Conservation (phyloP, 768 basidiomycete genomes). For the Leccinum uliginosum region DNA sequence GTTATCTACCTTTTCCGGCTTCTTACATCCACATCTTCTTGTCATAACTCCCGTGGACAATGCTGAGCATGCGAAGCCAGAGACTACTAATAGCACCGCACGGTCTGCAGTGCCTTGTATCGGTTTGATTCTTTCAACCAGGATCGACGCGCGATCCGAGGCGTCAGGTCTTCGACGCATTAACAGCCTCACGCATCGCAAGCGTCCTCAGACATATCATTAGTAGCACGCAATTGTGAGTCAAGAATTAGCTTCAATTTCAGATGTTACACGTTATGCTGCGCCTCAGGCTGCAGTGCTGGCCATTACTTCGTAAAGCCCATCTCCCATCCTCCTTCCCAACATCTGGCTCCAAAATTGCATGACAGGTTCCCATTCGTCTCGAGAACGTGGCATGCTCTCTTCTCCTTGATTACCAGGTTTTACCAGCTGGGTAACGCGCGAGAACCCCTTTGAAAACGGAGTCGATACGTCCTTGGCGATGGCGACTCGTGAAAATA, state of each 20-base stretch:
- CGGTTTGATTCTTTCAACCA: no score
- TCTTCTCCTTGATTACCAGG: slow-evolving; percentile 27
- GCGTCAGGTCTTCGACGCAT: not conserved
- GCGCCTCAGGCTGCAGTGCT: slow-evolving; percentile 11
- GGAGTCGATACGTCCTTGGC: slow-evolving; percentile 43
- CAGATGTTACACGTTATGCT: not conserved
- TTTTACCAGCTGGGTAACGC: slow-evolving; percentile 47
- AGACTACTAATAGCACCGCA: no score
- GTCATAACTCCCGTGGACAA: no score
- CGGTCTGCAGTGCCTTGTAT: no score
- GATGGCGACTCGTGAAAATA: slow-evolving; percentile 51
- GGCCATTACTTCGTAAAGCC: slow-evolving; percentile 66
- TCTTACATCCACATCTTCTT: no score
- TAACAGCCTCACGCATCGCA: no score
- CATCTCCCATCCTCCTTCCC: slow-evolving; percentile 50
- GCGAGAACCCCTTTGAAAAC: slow-evolving; percentile 57
- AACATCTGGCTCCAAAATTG: slow-evolving; percentile 77
- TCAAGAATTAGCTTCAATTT: not conserved
- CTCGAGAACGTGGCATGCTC: slow-evolving; percentile 73
- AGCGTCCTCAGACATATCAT: not conserved
- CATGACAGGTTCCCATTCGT: slow-evolving; percentile 85
- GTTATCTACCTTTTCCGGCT: no score
- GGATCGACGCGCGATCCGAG: not conserved
- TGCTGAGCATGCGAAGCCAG: no score
- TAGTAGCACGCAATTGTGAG: not conserved